Base-by-base conservation (phyloP, 1,284 basidiomycete species). In the Fomitiporia mediterranea region DNA sequence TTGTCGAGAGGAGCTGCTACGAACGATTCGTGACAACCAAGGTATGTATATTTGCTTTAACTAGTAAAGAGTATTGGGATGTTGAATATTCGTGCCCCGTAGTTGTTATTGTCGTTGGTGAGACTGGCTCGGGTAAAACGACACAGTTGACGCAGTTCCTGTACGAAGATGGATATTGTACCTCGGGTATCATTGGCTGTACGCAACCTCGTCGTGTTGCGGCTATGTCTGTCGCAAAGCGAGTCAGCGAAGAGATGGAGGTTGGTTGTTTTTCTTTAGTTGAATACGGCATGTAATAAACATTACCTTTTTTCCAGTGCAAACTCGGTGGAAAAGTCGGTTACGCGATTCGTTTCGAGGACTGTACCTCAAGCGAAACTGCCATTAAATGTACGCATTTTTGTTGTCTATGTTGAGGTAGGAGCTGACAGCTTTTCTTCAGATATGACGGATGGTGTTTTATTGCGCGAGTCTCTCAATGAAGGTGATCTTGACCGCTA, bases 391-490 rank as follows among this genome's bases (percentile, higher is more conserved):
- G 55, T 56, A 91, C 93, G 61, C 62, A 83, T 70, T 25, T 34
- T 21, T n/a, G 35, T 51, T 5, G 27, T 13, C 13, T 13, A 2
- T 56, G 17, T 21, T 25, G 13, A 46, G 51, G 23, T 54, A 25
- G 2, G n/a, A 28, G 13, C 49, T 61, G 2, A 66, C 39, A 13
- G 15, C 15, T 27, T 55, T 2, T 61, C 39, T 44, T 17, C 60
- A 94, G 92, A 92, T 67, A 98, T 98, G 96, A 98, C 96, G 0
- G 96, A 98, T 65, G 96, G 96, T 78, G 94, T 99, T 1, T 77
- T 99, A 13, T 81, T 98, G 7, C 84, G 96, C 66, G 96, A 99
- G 70, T 96, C 92, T 1, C 72, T 98, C 32, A 98, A 98, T 61
- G 96, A 98, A 69, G 91, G 92, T 9, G 96, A 98, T 67, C 74